Evolutionary conservation across 164 flowering plant species (phyloP).

Genomic region (Vitis labrusca): DNA sequence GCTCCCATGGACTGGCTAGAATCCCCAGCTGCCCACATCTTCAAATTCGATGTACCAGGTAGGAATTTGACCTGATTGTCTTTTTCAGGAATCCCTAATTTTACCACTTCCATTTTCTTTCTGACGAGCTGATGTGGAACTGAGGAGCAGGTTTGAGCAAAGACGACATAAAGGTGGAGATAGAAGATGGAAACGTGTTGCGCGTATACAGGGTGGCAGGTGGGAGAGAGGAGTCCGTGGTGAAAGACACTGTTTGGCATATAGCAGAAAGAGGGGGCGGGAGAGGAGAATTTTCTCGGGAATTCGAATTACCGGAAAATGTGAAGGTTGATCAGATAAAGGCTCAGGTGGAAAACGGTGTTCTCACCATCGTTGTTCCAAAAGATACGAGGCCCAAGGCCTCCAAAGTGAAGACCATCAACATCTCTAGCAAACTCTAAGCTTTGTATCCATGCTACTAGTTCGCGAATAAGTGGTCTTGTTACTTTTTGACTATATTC

Average conservation of each 20-base stretch:
- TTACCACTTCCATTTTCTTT: too few species aligned
- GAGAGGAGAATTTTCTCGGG: conserved; percentile 46
- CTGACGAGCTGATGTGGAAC: not conserved
- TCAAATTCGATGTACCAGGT: conserved; percentile 87
- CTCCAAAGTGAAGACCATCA: conserved; percentile 49
- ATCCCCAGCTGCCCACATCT: conserved; percentile 60
- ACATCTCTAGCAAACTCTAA: conserved; percentile 72
- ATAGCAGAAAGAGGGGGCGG: conserved; percentile 55
- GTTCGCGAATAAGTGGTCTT: too few species aligned
- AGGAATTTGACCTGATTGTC: not conserved
- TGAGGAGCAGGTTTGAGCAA: conserved; percentile 48
- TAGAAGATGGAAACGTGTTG: conserved; percentile 72
- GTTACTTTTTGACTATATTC: too few species aligned
- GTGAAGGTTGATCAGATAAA: conserved; percentile 79
- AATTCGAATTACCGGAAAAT: conserved; percentile 72
- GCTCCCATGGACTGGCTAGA: conserved; percentile 84
- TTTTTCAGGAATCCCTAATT: not conserved
- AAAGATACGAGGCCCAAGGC: conserved; percentile 57
- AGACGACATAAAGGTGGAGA: conserved; percentile 67
- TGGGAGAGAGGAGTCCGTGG: conserved; percentile 31
- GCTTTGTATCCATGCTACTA: not conserved
- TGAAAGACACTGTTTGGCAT: conserved; percentile 60
- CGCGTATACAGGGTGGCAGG: conserved; percentile 46
- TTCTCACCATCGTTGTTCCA: conserved; percentile 67
- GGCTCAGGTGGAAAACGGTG: conserved; percentile 69